Base-by-base conservation (phyloP, 2,329 filamentous ascomycete species). In the Pseudogymnoascus sp. region DNA sequence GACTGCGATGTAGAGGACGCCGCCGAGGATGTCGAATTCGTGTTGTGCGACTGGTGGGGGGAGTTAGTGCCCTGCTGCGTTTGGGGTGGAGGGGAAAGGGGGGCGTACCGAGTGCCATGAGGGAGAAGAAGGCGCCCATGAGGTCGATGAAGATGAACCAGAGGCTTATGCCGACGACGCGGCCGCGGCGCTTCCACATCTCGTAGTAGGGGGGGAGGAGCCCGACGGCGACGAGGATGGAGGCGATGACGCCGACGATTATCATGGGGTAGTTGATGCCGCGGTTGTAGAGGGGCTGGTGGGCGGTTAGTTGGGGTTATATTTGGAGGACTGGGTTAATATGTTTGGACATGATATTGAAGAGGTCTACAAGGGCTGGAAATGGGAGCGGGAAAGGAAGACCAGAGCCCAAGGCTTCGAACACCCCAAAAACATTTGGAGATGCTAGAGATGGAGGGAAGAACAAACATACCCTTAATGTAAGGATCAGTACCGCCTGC, bases 181-280 rank as follows among this genome's bases (percentile, higher is more conserved):
- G 77, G 0, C 85, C 85, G 59, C 78, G 76, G 10, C 84, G 76
- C 70, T 87, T 87, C 75, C 80, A 85, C 1, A 86, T 74, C 69
- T 88, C 85, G 62, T 79, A 79, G 66, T 86, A 88, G 0, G 84
- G 84, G 1, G 84, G 82, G 4, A 88, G 67, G 9, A 88, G 72
- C 0, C 85, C 85, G 1, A 74, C 70, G 2, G 79, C 79, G 5
- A 88, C 76, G 5, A 87, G 75, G 8, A 86, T 73, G 2, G 83
- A 79, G 1, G 84, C 84, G 29, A 84, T 70, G 25, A 86, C 77
- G 5, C 85, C 85, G 48, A 88, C 77, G 2, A 84, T 73, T 29
- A 81, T 72, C 61, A 83, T 77, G 0, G 84, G 83, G 70, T 78
- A 81, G 35, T 78, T 75, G 15, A 82, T 75, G 0, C 84, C 84